Base-by-base conservation (phyloP, 2,329 filamentous ascomycete species). In the Penicillium sp. region DNA sequence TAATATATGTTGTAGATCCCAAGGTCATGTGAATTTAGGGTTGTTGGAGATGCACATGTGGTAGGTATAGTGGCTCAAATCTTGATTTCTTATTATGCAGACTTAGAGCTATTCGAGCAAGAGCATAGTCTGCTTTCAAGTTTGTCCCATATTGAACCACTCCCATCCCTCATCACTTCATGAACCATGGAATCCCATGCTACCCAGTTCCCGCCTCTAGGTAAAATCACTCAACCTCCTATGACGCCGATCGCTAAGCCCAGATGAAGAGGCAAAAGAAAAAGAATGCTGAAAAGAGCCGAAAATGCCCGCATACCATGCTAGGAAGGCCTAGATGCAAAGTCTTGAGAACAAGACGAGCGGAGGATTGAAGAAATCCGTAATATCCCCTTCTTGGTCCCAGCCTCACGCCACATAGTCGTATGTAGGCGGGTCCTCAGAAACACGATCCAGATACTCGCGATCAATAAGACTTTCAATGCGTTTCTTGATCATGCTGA, bases 381-480 rank as follows among this genome's bases (percentile, higher is more conserved):
- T 39, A 39, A 22, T 41, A 6, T 22, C 39, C 39, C 19, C 19
- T 19, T 41, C 19, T 19, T 41, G 5, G 19, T 41, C 19, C 39
- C 10, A 8, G 13, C 10, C 49, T 63, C 63, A 77, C 51, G 78
- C 78, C 57, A 80, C 63, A 58, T 80, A 80, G 43, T 72, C 70
- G 57, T 80, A 80, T 0, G 75, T 77, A 5, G 78, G 75, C 1
- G 77, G 75, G 21, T 80, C 75, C 21, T 77, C 75, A 6, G 68
- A 62, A 7, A 77, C 61, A 45, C 75, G 75, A 54, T 82, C 80
- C 35, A 83, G 65, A 64, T 82, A 83, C 60, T 83, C 80, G 47
- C 80, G 75, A 57, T 83, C 80, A 53, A 83, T 83, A 60, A 83
- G 64, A 61, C 77, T 80, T 62, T 83, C 80, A 46, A 83, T 81